A percentile compares a stretch with the other conserved stretches of the same genome.
phyloP scores from a whole-genome alignment of 2,329 filamentous ascomycete species.

The Aspergillus hiratsukae region DNA sequence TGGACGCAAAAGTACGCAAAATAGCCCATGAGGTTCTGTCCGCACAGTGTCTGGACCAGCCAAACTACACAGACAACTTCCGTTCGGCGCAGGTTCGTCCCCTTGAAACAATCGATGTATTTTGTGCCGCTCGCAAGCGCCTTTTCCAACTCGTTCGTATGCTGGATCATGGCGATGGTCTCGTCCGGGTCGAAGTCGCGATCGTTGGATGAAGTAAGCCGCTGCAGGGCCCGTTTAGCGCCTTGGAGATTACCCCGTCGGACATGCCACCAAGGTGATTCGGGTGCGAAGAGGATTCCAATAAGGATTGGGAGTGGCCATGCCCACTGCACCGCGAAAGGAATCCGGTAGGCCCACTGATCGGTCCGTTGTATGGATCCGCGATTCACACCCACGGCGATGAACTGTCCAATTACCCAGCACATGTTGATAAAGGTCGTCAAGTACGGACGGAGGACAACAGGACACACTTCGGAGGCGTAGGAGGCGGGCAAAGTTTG shows the following conservation, averaged over 20 bases:
- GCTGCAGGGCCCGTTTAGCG: slow-evolving; percentile 35
- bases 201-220: slow-evolving; percentile 46
- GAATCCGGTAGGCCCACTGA: slow-evolving; percentile 48
- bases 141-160: slow-evolving; percentile 75
- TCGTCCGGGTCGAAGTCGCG: slow-evolving; percentile 73
- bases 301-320: slow-evolving; percentile 45
- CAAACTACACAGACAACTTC: slow-evolving; percentile 62
- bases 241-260: slow-evolving; percentile 38
- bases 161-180: slow-evolving; percentile 82
- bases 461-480: slow-evolving; percentile 39
- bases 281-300: slow-evolving; percentile 40
- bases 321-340: slow-evolving; percentile 48
- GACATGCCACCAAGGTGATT: slow-evolving; percentile 48
- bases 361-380: slow-evolving; percentile 38
- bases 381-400: slow-evolving; percentile 45
- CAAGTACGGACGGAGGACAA: slow-evolving; percentile 34
- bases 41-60: slow-evolving; percentile 57
- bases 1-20: slow-evolving; percentile 54
- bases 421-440: slow-evolving; percentile 41
- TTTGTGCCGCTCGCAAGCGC: slow-evolving; percentile 64
- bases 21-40: slow-evolving; percentile 58
- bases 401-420: slow-evolving; percentile 43
- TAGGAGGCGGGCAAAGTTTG: slow-evolving; percentile 42
- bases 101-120: slow-evolving; percentile 78
- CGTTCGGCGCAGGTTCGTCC: slow-evolving; percentile 70